A percentile compares a stretch with the other conserved stretches of the same genome.
These are phyloP conservation scores for Apiosordaria backusii DNA, from an alignment of 495 filamentous ascomycete species.

Conservation along the genomic window DNA sequence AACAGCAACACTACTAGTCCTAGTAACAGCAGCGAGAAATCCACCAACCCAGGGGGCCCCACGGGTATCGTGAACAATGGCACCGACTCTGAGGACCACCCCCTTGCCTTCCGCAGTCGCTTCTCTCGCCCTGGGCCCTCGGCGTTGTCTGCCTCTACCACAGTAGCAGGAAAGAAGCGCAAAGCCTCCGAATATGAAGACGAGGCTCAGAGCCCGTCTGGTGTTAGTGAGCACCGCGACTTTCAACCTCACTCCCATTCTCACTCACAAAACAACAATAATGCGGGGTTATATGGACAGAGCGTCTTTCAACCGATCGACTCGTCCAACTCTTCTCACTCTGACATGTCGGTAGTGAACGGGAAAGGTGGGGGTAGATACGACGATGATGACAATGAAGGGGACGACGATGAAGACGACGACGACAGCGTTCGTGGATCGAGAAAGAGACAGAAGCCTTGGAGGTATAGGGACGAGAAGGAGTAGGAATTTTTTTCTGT, in stretches of 20 bases:
- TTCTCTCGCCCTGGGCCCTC: background rate
- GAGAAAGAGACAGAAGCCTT: constrained; percentile 28
- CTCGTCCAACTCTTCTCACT: background rate
- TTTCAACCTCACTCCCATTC: background rate
- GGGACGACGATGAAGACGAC: constrained; percentile 19
- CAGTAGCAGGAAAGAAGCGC: constrained; percentile 17
- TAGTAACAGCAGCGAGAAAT: constrained; percentile 13
- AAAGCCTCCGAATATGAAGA: constrained; percentile 18
- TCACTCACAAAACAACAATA: background rate
- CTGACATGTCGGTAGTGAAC: background rate
- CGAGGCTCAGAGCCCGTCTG: background rate
- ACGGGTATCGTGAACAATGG: background rate
- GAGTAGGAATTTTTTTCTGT: constrained; percentile 20
- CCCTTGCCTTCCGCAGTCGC: background rate
- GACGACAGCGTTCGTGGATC: constrained; percentile 9
- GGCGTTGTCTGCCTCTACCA: background rate
- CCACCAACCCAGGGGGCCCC: background rate
- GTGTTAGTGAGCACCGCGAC: background rate
- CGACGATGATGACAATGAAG: constrained; percentile 1
- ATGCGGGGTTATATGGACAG: constrained; percentile 9
- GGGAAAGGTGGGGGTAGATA: background rate
- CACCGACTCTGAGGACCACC: constrained; percentile 6
- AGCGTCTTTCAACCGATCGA: constrained; percentile 22
- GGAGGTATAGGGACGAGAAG: constrained; percentile 25
- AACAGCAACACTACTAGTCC: constrained; percentile 8